A percentile compares a stretch with the other conserved stretches of the same genome.
Conservation (phyloP, 345 rosid species). For the Aquilaria yunnanensis region DNA sequence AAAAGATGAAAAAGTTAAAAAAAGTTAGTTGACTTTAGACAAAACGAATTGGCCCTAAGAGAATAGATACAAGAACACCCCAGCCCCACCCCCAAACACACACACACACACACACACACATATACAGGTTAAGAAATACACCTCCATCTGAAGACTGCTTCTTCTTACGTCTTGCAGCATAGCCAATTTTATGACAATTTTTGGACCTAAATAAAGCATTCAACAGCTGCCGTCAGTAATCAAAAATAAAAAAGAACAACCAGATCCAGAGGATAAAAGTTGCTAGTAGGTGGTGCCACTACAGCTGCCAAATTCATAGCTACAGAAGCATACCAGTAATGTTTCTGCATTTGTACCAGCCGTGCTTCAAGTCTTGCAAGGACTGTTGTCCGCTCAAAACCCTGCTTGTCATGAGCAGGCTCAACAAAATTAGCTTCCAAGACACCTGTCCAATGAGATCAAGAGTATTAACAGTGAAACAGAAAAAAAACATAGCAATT, state of each 20-base stretch:
- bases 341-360: conserved; percentile 77
- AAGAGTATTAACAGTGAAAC: conserved; percentile 13
- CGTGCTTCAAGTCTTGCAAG: conserved; percentile 79
- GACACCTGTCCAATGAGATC: conserved; percentile 46
- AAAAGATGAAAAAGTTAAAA: no score
- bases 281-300: not conserved
- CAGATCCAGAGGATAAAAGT: not conserved
- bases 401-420: conserved; percentile 98
- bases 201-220: conserved; percentile 36
- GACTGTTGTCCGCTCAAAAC: conserved; percentile 88
- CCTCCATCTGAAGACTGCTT: conserved; percentile 42
- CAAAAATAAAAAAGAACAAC: not conserved
- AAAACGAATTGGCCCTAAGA: no score
- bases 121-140: conserved; percentile 13
- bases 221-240: not conserved
- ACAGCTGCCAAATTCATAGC: not conserved
- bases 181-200: conserved; percentile 77
- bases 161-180: conserved; percentile 52
- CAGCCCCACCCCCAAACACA: not conserved
- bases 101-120: not conserved
- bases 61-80: no score
- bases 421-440: conserved; percentile 94
- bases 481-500: no score
- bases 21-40: no score
- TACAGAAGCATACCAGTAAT: conserved; percentile 52